Percentiles rank a stretch among this genome's conserved stretches.
Evolutionary conservation across 345 rosid genomes (phyloP).

Genomic region (Aquilaria yunnanensis): DNA sequence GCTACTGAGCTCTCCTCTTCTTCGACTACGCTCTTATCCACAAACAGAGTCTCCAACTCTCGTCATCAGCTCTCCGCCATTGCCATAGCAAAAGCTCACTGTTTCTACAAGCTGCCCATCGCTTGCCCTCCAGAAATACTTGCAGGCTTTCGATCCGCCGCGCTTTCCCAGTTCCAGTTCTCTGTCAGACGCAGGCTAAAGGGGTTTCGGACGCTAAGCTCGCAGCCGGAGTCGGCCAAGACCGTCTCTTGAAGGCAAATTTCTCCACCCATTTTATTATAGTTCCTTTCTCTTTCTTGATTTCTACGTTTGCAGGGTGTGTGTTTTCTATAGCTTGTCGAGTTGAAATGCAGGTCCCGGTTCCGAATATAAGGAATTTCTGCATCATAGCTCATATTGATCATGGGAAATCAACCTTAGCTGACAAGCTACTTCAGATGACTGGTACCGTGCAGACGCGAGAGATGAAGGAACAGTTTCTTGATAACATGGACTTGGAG

Average conservation of each 20-base stretch:
- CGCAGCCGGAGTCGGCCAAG: constrained; percentile 48
- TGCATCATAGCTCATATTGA: constrained; percentile 93
- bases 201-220: constrained; percentile 22
- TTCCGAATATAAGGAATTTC: constrained; percentile 79
- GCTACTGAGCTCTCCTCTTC: no score
- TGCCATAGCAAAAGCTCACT: no score
- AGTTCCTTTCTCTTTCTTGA: neutral
- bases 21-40: no score
- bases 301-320: no score
- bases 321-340: neutral
- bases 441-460: constrained; percentile 94
- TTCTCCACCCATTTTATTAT: neutral
- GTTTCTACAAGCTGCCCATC: no score
- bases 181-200: constrained; percentile 36
- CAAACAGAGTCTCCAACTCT: no score
- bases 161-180: constrained; percentile 10
- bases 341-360: constrained; percentile 47
- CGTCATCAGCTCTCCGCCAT: no score
- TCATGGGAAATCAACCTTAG: constrained; percentile 95
- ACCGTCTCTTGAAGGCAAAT: constrained; percentile 65
- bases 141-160: no score
- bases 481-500: constrained; percentile 98
- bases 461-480: constrained; percentile 97
- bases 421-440: constrained; percentile 87
- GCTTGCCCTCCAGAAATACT: no score